phyloP scores from a whole-genome alignment of 352 stramenopile species.

The Globisporangium splendens region DNA sequence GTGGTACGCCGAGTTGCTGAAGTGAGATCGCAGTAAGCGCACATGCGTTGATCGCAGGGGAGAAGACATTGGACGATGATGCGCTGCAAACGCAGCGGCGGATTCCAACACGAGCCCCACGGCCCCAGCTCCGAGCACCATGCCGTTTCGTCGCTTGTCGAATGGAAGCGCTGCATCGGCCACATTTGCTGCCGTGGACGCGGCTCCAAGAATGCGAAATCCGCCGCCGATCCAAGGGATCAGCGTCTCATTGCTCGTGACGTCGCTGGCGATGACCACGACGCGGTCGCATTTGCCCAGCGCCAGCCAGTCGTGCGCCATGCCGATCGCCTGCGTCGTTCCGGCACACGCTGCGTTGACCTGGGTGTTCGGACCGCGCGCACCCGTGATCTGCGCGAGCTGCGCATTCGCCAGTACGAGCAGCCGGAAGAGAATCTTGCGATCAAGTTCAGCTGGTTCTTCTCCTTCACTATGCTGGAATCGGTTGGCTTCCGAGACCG shows the following conservation, averaged over 20 bases:
- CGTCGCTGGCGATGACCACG: constrained; percentile 93
- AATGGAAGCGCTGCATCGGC: constrained; percentile 90
- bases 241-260: constrained; percentile 86
- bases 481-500: constrained; percentile 86
- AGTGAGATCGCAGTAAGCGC: constrained; percentile 91
- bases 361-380: constrained; percentile 94
- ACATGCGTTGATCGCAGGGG: constrained; percentile 26
- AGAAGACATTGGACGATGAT: constrained; percentile 7
- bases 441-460: constrained; percentile 82
- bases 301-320: constrained; percentile 94
- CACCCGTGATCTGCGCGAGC: constrained; percentile 93
- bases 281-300: constrained; percentile 91
- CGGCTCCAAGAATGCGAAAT: constrained; percentile 93
- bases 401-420: constrained; percentile 95
- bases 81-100: constrained; percentile 20
- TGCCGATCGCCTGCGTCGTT: constrained; percentile 89
- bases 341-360: constrained; percentile 95
- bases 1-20: constrained; percentile 95
- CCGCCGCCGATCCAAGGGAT: constrained; percentile 94
- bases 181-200: constrained; percentile 76
- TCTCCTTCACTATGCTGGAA: constrained; percentile 36
- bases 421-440: constrained; percentile 96
- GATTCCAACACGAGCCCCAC: constrained; percentile 82
- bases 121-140: constrained; percentile 93
- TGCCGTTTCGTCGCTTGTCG: constrained; percentile 89